Evolutionary conservation across 768 basidiomycete genomes (phyloP), one percentile per base, ranked within the genome.

Genomic region (Russula dissimulans): DNA sequence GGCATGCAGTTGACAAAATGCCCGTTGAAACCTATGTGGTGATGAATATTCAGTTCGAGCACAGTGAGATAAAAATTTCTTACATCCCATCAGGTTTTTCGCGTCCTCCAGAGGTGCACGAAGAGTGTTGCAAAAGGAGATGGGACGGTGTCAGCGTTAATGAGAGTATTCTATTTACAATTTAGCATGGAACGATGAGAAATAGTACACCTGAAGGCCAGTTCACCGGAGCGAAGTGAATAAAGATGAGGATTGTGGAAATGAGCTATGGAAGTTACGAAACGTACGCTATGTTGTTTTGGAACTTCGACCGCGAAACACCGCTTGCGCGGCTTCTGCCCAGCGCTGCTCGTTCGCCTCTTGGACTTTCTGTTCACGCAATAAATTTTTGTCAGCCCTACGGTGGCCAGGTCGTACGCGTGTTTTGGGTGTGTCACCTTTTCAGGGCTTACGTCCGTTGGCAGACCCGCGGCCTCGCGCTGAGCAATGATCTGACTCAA

Each of bases 271-370:
- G 32, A 7, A 12, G 17, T 3, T 22, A n/a, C 1, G 3, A 10
- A 15, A 57, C 60, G 17, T 31, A 57, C 51, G 12, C 46, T 42
- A 57, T 43, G 17, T 9, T 29, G 18, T 34, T 34, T 52, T 52
- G 22, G 61, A 51, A 41, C 31, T 41, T 43, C 56, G 55, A 17
- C 51, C 56, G 8, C 32, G 56, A 32, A 62, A 38, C 12, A 62
- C 51, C 41, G 61, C 61, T 36, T 62, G 61, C 9, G 61, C 61
- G 7, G 61, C 61, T 34, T 62, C 50, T 42, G 61, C 56, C 61
- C 56, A 62, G 14, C 56, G 61, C 45, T 62, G 61, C 42, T 62
- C 61, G 10, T 62, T 54, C n/a, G 22, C 56, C 42, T 62, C 61
- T 43, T 62, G 51, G 14, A 57, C 61, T 54, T 62, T 62, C 61